Percentiles rank a stretch among this genome's conserved stretches.
Conservation (phyloP, 192 early-diverging fungal genomes). For the Spinellus fusiger region DNA sequence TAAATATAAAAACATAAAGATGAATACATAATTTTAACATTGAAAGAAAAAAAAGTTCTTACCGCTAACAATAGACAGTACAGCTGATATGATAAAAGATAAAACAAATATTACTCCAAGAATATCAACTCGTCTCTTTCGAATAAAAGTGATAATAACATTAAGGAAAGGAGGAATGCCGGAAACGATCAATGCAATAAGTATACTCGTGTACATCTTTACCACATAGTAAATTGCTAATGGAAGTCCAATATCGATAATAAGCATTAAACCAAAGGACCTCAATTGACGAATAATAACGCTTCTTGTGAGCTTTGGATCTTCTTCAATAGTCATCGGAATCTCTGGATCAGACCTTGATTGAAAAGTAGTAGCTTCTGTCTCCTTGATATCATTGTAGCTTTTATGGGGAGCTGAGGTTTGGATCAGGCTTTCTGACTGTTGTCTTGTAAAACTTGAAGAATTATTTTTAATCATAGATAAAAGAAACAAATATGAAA, state of each 20-base stretch:
- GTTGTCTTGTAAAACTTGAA: too few species aligned
- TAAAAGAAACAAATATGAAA: too few species aligned
- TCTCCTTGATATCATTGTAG: too few species aligned
- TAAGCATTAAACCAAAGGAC: not conserved
- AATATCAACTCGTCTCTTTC: slow-evolving; percentile 23
- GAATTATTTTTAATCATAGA: too few species aligned
- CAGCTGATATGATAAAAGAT: slow-evolving; percentile 29
- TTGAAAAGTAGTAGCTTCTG: too few species aligned
- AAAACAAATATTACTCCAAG: slow-evolving; percentile 33
- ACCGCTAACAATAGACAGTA: slow-evolving; percentile 31
- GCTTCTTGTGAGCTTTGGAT: not conserved
- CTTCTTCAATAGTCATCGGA: too few species aligned
- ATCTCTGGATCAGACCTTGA: too few species aligned
- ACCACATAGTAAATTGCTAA: slow-evolving; percentile 26
- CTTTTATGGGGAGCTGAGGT: too few species aligned
- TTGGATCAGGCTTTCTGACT: too few species aligned
- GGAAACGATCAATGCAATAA: slow-evolving; percentile 34
- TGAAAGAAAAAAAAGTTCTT: not conserved
- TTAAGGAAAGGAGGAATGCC: slow-evolving; percentile 33
- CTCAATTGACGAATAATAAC: not conserved
- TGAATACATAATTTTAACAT: not conserved
- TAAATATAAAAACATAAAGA: slow-evolving; percentile 4
- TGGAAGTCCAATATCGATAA: slow-evolving; percentile 24
- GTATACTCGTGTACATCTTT: slow-evolving; percentile 10
- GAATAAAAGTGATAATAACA: slow-evolving; percentile 21